Evolutionary conservation across 1,139 yeast genomes (phyloP), one percentile per base, ranked within the genome.

Genomic region (Entelexis sorbosivorans): DNA sequence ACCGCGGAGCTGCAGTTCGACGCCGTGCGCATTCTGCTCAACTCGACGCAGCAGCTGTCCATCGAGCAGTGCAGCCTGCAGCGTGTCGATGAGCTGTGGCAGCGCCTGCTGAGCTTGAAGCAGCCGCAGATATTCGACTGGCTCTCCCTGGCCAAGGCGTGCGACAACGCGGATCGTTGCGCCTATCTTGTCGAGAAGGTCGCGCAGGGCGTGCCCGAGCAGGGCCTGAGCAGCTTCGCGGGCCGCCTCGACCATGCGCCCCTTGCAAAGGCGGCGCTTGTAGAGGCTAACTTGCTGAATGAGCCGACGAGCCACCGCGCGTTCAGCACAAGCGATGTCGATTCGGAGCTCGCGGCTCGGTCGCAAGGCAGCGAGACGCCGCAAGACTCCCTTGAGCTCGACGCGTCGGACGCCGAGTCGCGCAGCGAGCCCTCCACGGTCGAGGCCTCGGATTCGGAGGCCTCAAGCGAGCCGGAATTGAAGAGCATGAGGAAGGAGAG

Each of bases 111-210:
- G 5, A 20, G 16, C 13, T 44, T 48, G 20, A 51, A 48, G 38
- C 29, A 26, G 20, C 55, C 57, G n/a, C 54, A 50, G 31, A 16
- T 47, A n/a, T 57, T 56, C 40, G 60, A 58, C 48, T 55, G 59
- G 60, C 49, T 54, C 33, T 52, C 60, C n/a, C 48, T 58, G 11
- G 54, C 54, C n/a, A 48, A 49, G 32, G 60, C 60, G 10, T 55
- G 58, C 45, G 54, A 58, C 46, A 51, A 49, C 26, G 39, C 51
- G 3, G 54, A 49, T 16, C 52, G 60, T 5, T 53, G 40, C 3
- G 35, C 7, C 5, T 40, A 47, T n/a, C 50, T 57, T 31, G 35
- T 44, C 3, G 33, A 46, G 19, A 51, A 52, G 40, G 22, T 54
- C 31, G 9, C 17, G n/a, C 11, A 13, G 24, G 5, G 9, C n/a